A percentile compares a stretch with the other conserved stretches of the same genome.
Conservation (phyloP, 1,284 basidiomycete species). For the Vanrija pseudolonga region DNA sequence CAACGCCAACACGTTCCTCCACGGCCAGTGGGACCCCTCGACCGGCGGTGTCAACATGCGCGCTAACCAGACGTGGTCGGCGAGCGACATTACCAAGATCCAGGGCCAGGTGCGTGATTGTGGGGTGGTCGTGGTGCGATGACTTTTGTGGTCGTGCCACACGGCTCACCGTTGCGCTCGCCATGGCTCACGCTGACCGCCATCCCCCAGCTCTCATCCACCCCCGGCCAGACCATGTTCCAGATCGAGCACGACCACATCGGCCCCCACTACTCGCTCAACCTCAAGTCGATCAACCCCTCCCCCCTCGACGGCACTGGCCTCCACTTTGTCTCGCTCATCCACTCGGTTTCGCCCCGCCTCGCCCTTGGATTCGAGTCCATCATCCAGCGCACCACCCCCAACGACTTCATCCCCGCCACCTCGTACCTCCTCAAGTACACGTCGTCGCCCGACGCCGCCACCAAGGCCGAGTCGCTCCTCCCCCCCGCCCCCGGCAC, state of each 20-base stretch:
- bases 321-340: constrained; percentile 87
- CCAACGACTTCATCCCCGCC: constrained; percentile 67
- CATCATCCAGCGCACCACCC: constrained; percentile 74
- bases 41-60: constrained; percentile 86
- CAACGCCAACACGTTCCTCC: constrained; percentile 69
- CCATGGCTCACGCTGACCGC: background rate
- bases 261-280: constrained; percentile 82
- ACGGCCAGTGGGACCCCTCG: constrained; percentile 84
- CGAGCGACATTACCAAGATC: constrained; percentile 75
- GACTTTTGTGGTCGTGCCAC: too few species aligned
- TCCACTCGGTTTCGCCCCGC: constrained; percentile 92
- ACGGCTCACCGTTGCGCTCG: background rate
- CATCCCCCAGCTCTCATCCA: constrained; percentile 38
- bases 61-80: constrained; percentile 84
- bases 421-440: constrained; percentile 87
- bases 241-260: constrained; percentile 93
- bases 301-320: constrained; percentile 85
- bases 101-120: constrained; percentile 73
- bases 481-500: constrained; percentile 28
- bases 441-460: constrained; percentile 56
- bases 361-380: constrained; percentile 87
- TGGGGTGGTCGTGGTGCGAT: background rate
- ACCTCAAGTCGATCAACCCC: constrained; percentile 89
- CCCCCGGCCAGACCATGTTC: constrained; percentile 75
- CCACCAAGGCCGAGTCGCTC: constrained; percentile 43